Evolutionary conservation across 345 rosid species (phyloP).

Genomic region (Geranium rotundifolium): DNA sequence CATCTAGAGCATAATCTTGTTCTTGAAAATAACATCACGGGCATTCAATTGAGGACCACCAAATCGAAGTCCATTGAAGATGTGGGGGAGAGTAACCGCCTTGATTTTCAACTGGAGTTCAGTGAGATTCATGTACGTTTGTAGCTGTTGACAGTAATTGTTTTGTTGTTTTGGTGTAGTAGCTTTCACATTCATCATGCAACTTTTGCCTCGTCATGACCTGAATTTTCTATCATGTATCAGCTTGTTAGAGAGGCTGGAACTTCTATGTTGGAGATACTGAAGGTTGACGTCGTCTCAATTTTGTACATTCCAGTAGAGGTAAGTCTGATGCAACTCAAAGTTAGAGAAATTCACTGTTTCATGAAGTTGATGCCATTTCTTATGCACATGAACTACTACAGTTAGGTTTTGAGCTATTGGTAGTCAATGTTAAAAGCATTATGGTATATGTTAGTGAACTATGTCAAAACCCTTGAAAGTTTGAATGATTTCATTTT

Average conservation of each 20-base stretch:
- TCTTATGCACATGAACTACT: too few species aligned
- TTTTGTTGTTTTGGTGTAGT: not conserved
- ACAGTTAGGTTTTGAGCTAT: too few species aligned
- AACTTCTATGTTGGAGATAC: slow-evolving; percentile 69
- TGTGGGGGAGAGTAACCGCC: slow-evolving; percentile 81
- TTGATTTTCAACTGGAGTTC: slow-evolving; percentile 81
- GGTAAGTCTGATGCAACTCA: slow-evolving; percentile 30
- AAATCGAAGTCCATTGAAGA: slow-evolving; percentile 74
- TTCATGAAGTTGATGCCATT: too few species aligned
- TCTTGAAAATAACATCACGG: slow-evolving; percentile 71
- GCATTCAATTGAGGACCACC: slow-evolving; percentile 58
- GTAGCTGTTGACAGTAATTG: not conserved
- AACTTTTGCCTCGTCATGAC: slow-evolving; percentile 10
- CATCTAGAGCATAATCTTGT: slow-evolving; percentile 53
- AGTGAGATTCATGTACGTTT: slow-evolving; percentile 85
- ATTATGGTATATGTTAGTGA: too few species aligned
- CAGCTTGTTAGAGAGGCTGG: slow-evolving; percentile 77
- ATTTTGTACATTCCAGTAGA: slow-evolving; percentile 68
- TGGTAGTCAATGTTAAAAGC: too few species aligned
- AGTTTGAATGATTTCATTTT: too few species aligned
- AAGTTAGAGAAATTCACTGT: too few species aligned
- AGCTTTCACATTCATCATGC: slow-evolving; percentile 3
- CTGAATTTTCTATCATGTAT: slow-evolving; percentile 24
- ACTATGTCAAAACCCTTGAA: too few species aligned
- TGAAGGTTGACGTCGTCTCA: slow-evolving; percentile 76